Conservation (phyloP, 2,329 filamentous ascomycete species). For the Aspergillus flavus region DNA sequence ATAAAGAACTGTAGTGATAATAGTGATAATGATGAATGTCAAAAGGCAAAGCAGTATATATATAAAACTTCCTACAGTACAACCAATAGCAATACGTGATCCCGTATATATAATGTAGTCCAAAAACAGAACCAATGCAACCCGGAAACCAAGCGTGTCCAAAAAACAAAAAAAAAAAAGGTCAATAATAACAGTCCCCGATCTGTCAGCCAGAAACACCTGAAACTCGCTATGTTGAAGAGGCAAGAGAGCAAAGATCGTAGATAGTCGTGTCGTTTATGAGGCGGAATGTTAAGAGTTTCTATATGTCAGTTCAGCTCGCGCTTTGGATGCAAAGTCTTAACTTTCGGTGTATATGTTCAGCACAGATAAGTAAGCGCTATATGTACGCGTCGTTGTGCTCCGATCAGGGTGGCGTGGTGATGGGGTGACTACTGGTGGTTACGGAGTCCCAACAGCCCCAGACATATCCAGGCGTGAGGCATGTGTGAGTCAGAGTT, state of each 20-base stretch:
- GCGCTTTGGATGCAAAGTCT: background rate
- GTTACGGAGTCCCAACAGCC: conserved; percentile 53
- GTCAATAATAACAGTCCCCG: background rate
- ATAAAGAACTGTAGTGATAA: background rate
- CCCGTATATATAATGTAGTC: background rate
- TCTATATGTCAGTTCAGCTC: conserved; percentile 3
- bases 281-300: background rate
- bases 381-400: background rate
- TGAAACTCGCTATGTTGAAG: background rate
- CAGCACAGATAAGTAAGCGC: background rate
- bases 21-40: background rate
- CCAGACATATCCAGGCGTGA: conserved; percentile 60
- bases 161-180: background rate
- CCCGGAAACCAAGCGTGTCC: background rate
- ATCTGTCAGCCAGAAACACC: conserved; percentile 1
- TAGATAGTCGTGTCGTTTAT: background rate
- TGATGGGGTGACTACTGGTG: conserved; percentile 33
- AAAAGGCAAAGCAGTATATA: background rate
- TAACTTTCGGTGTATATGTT: background rate
- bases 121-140: background rate
- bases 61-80: background rate
- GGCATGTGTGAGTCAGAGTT: conserved; percentile 39
- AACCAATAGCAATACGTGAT: background rate
- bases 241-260: conserved; percentile 1
- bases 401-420: conserved; percentile 13